phyloP scores from a whole-genome alignment of 257 asterid species.

The Solanum paucissectum region DNA sequence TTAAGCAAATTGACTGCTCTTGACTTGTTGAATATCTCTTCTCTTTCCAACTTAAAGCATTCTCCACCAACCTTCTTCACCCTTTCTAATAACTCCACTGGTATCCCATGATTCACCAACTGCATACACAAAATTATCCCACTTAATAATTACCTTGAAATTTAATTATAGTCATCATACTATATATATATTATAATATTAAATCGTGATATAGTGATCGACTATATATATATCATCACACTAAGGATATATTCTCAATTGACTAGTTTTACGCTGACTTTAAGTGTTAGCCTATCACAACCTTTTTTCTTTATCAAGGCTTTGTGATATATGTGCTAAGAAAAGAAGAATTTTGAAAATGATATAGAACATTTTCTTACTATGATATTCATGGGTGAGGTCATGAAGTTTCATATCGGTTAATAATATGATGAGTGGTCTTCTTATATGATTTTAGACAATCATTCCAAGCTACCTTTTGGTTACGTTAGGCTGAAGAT shows the following conservation, averaged over 20 bases:
- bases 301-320: background rate
- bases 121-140: slow-evolving; percentile 3
- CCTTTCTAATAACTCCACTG: slow-evolving; percentile 52
- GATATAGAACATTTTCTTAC: background rate
- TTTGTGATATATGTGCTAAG: background rate
- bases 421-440: background rate
- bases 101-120: slow-evolving; percentile 73
- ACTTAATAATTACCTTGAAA: too few relatives aligned
- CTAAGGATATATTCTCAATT: too few relatives aligned
- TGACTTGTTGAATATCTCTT: slow-evolving; percentile 43
- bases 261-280: background rate
- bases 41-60: slow-evolving; percentile 48
- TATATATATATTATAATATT: too few relatives aligned
- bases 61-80: slow-evolving; percentile 59
- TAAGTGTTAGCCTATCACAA: background rate
- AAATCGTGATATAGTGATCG: too few relatives aligned
- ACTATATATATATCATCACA: background rate
- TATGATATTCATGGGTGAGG: too few relatives aligned
- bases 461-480: too few relatives aligned
- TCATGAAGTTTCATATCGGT: too few relatives aligned
- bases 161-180: too few relatives aligned
- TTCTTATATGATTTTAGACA: background rate
- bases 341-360: background rate
- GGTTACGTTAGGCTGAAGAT: background rate
- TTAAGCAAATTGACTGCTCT: slow-evolving; percentile 34